These are phyloP conservation scores for Prunus fruticosa DNA, from an alignment of 306 rosid species.

Conservation along the genomic window DNA sequence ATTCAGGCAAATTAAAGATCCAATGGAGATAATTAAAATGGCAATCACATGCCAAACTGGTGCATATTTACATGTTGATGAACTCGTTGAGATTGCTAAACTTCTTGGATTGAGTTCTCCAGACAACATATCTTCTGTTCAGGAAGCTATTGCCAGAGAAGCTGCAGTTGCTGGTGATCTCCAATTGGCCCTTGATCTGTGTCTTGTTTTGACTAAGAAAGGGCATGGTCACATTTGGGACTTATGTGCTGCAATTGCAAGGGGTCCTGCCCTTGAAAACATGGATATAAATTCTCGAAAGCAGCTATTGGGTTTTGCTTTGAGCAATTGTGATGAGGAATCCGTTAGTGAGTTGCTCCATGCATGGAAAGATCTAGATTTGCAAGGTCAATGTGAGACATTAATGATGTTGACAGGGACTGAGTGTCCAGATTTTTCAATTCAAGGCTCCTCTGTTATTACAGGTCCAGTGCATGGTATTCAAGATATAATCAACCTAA, in stretches of 20 bases:
- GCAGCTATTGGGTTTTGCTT: conserved; percentile 84
- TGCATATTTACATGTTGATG: conserved; percentile 95
- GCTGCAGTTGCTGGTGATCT: conserved; percentile 99
- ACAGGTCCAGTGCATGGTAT: conserved; percentile 39
- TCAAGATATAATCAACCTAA: conserved; percentile 45
- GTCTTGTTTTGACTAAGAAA: conserved; percentile 80
- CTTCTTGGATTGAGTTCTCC: conserved; percentile 84
- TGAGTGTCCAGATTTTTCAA: conserved; percentile 48
- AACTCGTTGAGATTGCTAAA: conserved; percentile 85
- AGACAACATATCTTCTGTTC: conserved; percentile 75
- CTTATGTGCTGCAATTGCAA: conserved; percentile 95
- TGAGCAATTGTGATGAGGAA: conserved; percentile 94
- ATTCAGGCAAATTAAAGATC: conserved; percentile 89
- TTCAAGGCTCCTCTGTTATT: conserved; percentile 51
- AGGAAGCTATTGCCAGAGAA: conserved; percentile 98
- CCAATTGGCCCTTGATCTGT: conserved; percentile 95
- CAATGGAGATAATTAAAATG: conserved; percentile 88
- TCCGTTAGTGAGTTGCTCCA: conserved; percentile 86
- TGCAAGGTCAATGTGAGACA: conserved; percentile 88
- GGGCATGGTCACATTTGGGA: conserved; percentile 96
- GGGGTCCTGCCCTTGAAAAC: conserved; percentile 98
- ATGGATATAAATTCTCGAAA: conserved; percentile 87
- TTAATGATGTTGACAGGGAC: conserved; percentile 55
- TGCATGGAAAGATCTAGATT: conserved; percentile 95
- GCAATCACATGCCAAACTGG: conserved; percentile 80